Evolutionary conservation across 2,329 filamentous ascomycete genomes (phyloP), one percentile per base, ranked within the genome.

Genomic region (Tympanopsis confertula): DNA sequence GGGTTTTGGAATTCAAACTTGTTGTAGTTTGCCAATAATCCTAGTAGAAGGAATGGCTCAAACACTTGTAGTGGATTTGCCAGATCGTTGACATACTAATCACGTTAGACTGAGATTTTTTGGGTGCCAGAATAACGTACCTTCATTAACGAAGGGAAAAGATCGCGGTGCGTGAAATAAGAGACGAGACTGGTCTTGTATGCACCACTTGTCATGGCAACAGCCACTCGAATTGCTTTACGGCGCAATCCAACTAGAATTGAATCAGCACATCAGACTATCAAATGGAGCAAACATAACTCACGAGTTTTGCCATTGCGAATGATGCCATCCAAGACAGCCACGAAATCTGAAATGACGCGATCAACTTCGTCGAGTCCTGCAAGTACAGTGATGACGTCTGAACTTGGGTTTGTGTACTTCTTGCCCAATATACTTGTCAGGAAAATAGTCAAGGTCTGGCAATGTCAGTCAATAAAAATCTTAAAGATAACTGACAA

Each of bases 111-210:
- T 35, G 13, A 12, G 20, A 37, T 15, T 3, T 1, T 12, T 7
- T 2, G 19, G 2, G 4, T n/a, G 15, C 20, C 17, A 12, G 1
- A 3, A 5, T n/a, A 32, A 5, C 63, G 39, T 56, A 91, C 86
- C 76, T 93, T 95, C 77, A 95, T 94, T 38, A 96, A 71, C 5
- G 87, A 81, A 15, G 89, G 89, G 52, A 98, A 98, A 24, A 96
- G 69, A 55, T 98, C 91, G 47, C 86, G 72, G 53, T 96, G 88
- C 29, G 91, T 91, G 52, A 98, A 86, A 59, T 96, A 98, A 1
- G 88, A 93, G 39, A 95, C 71, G 17, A 98, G 69, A 35, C 86
- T 91, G 3, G 91, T 96, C 59, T 94, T 87, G 57, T 95, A 96
- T 40, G 88, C 88, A n/a, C 89, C 88, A 7, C 88, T 86, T 5